These are phyloP conservation scores for Orychophragmus violaceus DNA, from an alignment of 345 rosid species.

Conservation along the genomic window DNA sequence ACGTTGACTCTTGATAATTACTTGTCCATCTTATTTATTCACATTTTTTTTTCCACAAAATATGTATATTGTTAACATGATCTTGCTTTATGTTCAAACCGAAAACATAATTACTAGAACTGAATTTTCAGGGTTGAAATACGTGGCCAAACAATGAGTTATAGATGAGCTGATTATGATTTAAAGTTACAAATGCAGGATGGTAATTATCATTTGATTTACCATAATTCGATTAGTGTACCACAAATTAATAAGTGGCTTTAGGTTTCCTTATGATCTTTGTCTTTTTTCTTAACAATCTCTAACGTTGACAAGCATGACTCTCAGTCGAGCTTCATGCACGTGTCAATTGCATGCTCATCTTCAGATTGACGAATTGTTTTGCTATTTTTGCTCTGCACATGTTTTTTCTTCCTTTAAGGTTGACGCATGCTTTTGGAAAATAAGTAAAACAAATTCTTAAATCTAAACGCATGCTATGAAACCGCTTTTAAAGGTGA, in stretches of 20 bases:
- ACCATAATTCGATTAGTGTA: constrained; percentile 14
- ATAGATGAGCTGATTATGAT: constrained; percentile 5
- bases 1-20: constrained; percentile 21
- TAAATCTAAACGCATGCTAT: constrained; percentile 24
- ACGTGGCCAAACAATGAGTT: constrained; percentile 13
- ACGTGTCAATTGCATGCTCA: constrained; percentile 26
- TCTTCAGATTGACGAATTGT: neutral
- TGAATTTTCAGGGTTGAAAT: neutral
- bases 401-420: neutral
- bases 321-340: constrained; percentile 8
- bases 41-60: no score
- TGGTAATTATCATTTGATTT: constrained; percentile 2
- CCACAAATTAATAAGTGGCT: neutral
- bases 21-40: neutral
- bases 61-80: neutral
- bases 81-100: no score
- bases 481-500: constrained; percentile 6
- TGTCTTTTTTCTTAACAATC: neutral
- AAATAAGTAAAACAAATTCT: neutral
- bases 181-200: constrained; percentile 5
- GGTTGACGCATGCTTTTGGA: constrained; percentile 26
- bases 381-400: constrained; percentile 7
- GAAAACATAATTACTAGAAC: no score
- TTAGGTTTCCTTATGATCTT: constrained; percentile 4
- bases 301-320: constrained; percentile 15